Evolutionary conservation across 352 stramenopile species (phyloP).

Genomic region (Saprolegnia parasitica): DNA sequence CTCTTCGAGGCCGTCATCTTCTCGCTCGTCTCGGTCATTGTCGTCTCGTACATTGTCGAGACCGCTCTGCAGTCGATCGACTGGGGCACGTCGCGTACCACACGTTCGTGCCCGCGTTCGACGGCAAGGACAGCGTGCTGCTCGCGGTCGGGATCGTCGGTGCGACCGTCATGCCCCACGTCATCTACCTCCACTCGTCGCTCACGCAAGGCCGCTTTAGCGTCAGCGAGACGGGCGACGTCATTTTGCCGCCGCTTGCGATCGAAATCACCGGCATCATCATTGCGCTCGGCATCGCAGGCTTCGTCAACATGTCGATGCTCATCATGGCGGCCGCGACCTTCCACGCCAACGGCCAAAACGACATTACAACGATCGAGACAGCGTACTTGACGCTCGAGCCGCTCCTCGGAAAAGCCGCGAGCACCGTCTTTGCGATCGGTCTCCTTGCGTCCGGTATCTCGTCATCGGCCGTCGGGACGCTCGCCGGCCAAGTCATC

Average conservation of each 20-base stretch:
- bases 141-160: slow-evolving; percentile 36
- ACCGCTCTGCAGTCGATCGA: slow-evolving; percentile 14
- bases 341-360: slow-evolving; percentile 30
- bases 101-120: slow-evolving; percentile 24
- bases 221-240: slow-evolving; percentile 17
- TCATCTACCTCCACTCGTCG: slow-evolving; percentile 35
- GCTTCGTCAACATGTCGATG: slow-evolving; percentile 38
- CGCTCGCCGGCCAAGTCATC: slow-evolving; percentile 36
- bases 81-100: slow-evolving; percentile 1
- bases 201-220: slow-evolving; percentile 30
- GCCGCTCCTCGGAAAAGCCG: slow-evolving; percentile 27
- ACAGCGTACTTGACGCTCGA: slow-evolving; percentile 33
- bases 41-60: slow-evolving; percentile 33
- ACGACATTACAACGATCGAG: slow-evolving; percentile 27
- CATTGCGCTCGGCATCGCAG: slow-evolving; percentile 30
- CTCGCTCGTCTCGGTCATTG: slow-evolving; percentile 30
- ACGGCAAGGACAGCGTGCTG: slow-evolving; percentile 15
- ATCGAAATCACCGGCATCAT: slow-evolving; percentile 30
- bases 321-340: slow-evolving; percentile 36
- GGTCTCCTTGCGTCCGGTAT: slow-evolving; percentile 32
- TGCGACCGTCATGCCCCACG: slow-evolving; percentile 39
- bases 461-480: slow-evolving; percentile 33
- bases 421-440: slow-evolving; percentile 34
- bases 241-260: slow-evolving; percentile 9
- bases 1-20: slow-evolving; percentile 30